These are phyloP conservation scores for Canna indica DNA, from an alignment of 176 grass and related monocot species.

Conservation along the genomic window DNA sequence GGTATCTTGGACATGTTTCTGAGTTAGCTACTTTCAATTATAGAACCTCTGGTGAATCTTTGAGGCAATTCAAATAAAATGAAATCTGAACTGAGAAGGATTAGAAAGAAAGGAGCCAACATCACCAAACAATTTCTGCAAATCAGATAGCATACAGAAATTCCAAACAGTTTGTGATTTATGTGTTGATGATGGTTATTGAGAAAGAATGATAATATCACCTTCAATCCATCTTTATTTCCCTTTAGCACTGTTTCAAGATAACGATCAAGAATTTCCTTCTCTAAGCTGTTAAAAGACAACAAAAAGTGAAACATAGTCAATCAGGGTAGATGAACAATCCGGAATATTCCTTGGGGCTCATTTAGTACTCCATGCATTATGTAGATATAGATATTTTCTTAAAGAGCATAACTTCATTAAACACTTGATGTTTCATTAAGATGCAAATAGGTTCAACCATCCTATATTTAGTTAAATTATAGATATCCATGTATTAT, in stretches of 20 bases:
- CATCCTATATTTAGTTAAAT: neutral
- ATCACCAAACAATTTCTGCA: neutral
- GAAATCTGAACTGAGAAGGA: neutral
- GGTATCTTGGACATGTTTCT: too few species aligned
- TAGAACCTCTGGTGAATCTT: neutral
- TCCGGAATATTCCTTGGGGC: neutral
- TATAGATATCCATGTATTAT: neutral
- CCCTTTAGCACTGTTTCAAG: conserved; percentile 85
- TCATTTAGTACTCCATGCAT: neutral
- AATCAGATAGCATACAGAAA: neutral
- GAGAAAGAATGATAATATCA: conserved; percentile 18
- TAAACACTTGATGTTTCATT: neutral
- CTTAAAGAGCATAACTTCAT: neutral
- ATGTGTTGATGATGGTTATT: neutral
- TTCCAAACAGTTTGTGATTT: neutral
- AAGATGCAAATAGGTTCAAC: neutral
- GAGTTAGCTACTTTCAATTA: neutral
- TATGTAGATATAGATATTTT: neutral
- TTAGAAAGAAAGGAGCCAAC: neutral
- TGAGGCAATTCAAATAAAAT: neutral
- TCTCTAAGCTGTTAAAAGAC: conserved; percentile 49
- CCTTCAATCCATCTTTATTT: conserved; percentile 92
- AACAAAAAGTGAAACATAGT: neutral
- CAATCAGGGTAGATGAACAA: neutral
- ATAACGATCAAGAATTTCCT: conserved; percentile 94